Evolutionary conservation across 2,329 filamentous ascomycete genomes (phyloP).

Genomic region (Aspergillus tanneri): DNA sequence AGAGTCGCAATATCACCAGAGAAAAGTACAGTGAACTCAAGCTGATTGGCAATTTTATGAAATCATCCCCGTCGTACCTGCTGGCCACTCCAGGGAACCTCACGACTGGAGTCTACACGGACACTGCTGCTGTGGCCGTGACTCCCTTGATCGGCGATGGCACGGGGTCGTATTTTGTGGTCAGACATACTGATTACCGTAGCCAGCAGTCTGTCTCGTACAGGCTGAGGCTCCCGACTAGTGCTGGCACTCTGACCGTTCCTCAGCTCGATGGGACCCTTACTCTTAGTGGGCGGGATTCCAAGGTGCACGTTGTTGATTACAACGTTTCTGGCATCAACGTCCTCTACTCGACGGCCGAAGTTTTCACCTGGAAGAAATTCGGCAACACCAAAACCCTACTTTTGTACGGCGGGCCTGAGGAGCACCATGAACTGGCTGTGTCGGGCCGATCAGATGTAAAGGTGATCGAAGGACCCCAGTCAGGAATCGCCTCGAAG

Average conservation of each 20-base stretch:
- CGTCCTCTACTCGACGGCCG: conserved; percentile 46
- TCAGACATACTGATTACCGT: conserved; percentile 67
- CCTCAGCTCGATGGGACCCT: conserved; percentile 43
- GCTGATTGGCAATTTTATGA: conserved; percentile 71
- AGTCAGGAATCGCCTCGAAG: conserved; percentile 30
- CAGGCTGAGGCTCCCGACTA: conserved; percentile 57
- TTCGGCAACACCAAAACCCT: conserved; percentile 56
- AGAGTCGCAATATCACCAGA: conserved; percentile 65
- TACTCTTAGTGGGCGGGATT: conserved; percentile 44
- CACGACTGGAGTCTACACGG: conserved; percentile 46
- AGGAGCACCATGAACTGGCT: conserved; percentile 45
- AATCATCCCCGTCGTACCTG: conserved; percentile 69
- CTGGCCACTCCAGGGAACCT: conserved; percentile 55
- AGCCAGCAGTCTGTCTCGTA: conserved; percentile 59
- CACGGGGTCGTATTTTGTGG: conserved; percentile 59
- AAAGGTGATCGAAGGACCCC: conserved; percentile 36
- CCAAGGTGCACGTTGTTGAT: conserved; percentile 46
- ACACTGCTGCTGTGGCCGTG: conserved; percentile 56
- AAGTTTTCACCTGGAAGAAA: conserved; percentile 55
- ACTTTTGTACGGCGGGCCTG: conserved; percentile 41
- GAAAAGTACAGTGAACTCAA: conserved; percentile 82
- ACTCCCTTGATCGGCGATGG: conserved; percentile 61
- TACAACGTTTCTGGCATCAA: conserved; percentile 43
- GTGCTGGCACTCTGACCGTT: conserved; percentile 39
- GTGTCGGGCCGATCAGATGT: conserved; percentile 29